Conservation (phyloP, 2,329 filamentous ascomycete genomes). For the Apiospora kogelbergensis region DNA sequence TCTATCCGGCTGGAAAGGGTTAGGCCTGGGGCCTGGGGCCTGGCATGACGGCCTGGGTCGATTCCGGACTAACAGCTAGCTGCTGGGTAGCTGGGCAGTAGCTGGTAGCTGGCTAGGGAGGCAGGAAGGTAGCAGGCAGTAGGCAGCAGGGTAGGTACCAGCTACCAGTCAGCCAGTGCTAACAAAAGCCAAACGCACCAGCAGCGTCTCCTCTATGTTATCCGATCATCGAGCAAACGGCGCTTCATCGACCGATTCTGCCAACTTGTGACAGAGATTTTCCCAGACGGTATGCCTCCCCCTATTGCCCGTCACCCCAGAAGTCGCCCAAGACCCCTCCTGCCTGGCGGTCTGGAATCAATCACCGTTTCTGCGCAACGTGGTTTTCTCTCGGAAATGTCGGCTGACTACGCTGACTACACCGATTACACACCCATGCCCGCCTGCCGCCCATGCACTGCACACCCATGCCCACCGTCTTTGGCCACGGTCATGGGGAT, state of each 20-base stretch:
- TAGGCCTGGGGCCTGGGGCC: neutral
- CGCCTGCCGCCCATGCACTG: neutral
- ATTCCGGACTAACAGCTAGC: too few relatives aligned
- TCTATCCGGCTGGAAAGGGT: neutral
- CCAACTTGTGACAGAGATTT: neutral
- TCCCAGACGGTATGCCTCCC: neutral
- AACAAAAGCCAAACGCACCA: neutral
- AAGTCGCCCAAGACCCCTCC: neutral
- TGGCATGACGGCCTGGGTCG: too few relatives aligned
- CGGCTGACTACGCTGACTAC: too few relatives aligned
- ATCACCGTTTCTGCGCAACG: neutral
- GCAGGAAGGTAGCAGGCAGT: too few relatives aligned
- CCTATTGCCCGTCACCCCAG: neutral
- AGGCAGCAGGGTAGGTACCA: too few relatives aligned
- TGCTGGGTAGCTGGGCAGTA: too few relatives aligned
- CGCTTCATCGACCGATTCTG: constrained; percentile 8
- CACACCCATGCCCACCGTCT: too few relatives aligned
- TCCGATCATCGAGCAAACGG: constrained; percentile 3
- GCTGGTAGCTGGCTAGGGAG: too few relatives aligned
- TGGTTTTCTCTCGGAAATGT: neutral
- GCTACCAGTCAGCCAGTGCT: neutral
- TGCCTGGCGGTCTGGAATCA: neutral
- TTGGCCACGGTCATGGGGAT: neutral
- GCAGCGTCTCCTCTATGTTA: neutral
- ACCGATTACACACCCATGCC: neutral